phyloP scores from a whole-genome alignment of 768 basidiomycete species.

The Crucibulum laeve region DNA sequence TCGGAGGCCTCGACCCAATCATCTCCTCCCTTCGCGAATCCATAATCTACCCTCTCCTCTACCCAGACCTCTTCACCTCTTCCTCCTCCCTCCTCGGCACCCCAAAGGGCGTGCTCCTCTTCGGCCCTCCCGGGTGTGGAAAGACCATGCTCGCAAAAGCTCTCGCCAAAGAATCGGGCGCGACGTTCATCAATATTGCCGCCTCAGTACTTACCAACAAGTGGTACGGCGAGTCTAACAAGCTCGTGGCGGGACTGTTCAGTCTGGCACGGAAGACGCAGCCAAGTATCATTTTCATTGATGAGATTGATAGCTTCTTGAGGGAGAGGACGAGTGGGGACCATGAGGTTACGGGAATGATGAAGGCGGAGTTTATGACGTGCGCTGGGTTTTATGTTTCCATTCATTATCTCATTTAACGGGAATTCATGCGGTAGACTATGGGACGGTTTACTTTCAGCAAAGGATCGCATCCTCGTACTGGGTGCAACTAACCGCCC shows the following conservation, averaged over 20 bases:
- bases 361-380: constrained; percentile 97
- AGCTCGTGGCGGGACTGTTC: constrained; percentile 92
- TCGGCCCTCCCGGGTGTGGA: constrained; percentile 96
- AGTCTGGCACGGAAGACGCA: constrained; percentile 91
- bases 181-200: constrained; percentile 80
- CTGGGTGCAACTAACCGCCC: constrained; percentile 96
- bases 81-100: constrained; percentile 82
- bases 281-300: constrained; percentile 96
- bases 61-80: constrained; percentile 81
- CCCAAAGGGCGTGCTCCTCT: constrained; percentile 93
- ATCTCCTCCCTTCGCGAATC: constrained; percentile 89
- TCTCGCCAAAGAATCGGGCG: constrained; percentile 93
- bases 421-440: constrained; percentile 40
- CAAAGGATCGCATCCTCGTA: constrained; percentile 78
- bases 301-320: constrained; percentile 96
- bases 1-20: constrained; percentile 92
- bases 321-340: constrained; percentile 83
- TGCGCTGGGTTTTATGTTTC: constrained; percentile 34
- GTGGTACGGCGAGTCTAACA: constrained; percentile 64
- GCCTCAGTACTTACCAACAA: constrained; percentile 44
- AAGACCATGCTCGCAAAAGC: constrained; percentile 99
- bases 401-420: background rate
- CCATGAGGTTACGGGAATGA: constrained; percentile 98
- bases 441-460: constrained; percentile 92
- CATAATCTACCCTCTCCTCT: constrained; percentile 91